Base-by-base conservation (phyloP, 345 rosid species). In the Syzygium oleosum region DNA sequence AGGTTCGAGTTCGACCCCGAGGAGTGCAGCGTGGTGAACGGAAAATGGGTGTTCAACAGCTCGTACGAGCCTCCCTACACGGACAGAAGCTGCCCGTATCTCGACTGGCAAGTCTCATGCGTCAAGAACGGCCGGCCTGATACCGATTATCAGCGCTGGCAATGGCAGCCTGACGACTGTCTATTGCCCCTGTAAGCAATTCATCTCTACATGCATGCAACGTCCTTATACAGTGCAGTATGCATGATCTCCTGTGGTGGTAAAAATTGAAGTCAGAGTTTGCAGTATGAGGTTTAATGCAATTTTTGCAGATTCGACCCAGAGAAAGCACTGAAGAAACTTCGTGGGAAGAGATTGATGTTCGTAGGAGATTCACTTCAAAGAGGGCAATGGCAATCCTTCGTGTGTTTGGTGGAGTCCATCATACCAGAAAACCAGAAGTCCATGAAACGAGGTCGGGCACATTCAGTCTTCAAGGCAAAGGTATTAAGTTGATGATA, bases 161-260 rank as follows among this genome's bases (percentile, higher is more conserved):
- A 94, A 87, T 97, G 99, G 99, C 99, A 93, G 88, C 99, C 98
- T 5, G 98, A 95, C 52, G 99, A 97, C 86, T 97, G 99, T 84
- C 90, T 92, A 53, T 86, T 97, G 88, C 98, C 99, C 51, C 91
- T 94, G 99, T 96, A 88, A 88, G 68, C 27, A 29, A 52, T 8
- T 52, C 49, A 43, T 38, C 7, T 1, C 49, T 73, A 73, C 27
- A 38, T 38, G 49, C 83, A 34, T 5, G 41, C 86, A 31, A 46
- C 49, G 84, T 21, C 53, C 80, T 38, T 46, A 12, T 43, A 22
- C 34, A 27, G 49, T 8, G 49, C 53, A 22, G 8, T 80, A 22
- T 21, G 21, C 21, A 21, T 46, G 52, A 49, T 46, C 31, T 80
- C 52, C 53, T 46, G 19, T 8, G 14, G 84, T 34, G n/a, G n/a